Base-by-base conservation (phyloP, 2,329 filamentous ascomycete genomes). In the Pseudogymnoascus destructans region DNA sequence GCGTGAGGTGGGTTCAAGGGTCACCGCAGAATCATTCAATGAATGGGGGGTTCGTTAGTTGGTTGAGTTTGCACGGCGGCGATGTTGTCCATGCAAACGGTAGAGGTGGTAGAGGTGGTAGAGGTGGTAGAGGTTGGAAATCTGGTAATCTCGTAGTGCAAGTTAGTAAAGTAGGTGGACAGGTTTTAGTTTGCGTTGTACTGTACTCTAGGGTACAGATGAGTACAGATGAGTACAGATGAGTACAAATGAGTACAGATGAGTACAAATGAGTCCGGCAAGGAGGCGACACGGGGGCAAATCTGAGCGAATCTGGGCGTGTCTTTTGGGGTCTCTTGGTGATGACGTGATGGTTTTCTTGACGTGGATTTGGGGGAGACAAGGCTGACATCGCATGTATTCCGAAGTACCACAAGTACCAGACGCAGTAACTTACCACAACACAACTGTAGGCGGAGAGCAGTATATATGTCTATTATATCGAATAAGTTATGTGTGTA, bases 121-220 rank as follows among this genome's bases (percentile, higher is more conserved):
- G 30, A 13, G 6, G 25, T 27, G 25, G 13, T 36, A 3, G 13
- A 7, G 8, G 25, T 27, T 10, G 30, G 13, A 33, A 40, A 21
- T 21, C 8, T 40, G 10, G 36, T 10, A 40, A 17, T 40, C 3
- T 42, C 19, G 38, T 42, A n/a, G 23, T n/a, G n/a, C n/a, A n/a
- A n/a, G n/a, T n/a, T n/a, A n/a, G n/a, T n/a, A n/a, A n/a, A n/a
- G 38, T 42, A n/a, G 23, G 23, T 49, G 40, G 40, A 49, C 40
- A 49, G 38, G 38, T 49, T 49, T 49, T 49, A 49, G 40, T 49
- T 23, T 9, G 40, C 13, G 40, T 25, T 49, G 40, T 49, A 49
- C 40, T 25, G 40, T 49, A 49, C 40, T 27, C 5, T 49, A 49
- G 21, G n/a, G 40, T 49, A 49, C 40, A 49, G 27, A 49, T 30